Base-by-base conservation (phyloP, 2,329 filamentous ascomycete species). In the Fusarium paranaense region DNA sequence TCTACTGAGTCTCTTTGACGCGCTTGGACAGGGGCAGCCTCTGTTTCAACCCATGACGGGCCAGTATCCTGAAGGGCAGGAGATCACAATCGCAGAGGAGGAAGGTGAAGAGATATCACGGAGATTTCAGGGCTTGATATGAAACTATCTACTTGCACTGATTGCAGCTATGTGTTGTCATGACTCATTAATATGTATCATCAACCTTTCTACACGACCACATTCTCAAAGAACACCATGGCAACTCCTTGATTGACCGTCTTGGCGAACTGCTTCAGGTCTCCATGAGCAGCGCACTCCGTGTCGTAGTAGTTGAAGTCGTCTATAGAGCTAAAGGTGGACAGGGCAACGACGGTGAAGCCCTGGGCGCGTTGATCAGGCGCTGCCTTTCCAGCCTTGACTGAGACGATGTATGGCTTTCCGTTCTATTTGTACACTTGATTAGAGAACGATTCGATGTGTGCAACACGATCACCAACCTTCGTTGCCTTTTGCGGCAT, bases 271-370 rank as follows among this genome's bases (percentile, higher is more conserved):
- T 45, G 62, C 66, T 79, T 82, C 11, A 84, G 67, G 35, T 82
- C 77, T 1, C 74, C 73, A 35, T 83, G 82, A 0, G 81, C 80
- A 0, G 74, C 68, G 42, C 81, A 83, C 38, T 80, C 84, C 3
- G 84, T 85, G 74, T 92, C 90, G 77, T 92, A 92, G 76, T 87
- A 92, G 18, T 87, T 83, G 85, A 92, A 89, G 64, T 92, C 90
- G 4, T 89, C 89, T 25, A 86, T 74, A 1, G 85, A 89, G 3
- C 84, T 83, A 71, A 92, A 92, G 0, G 86, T 86, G 2, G 88
- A 90, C 60, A 89, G 85, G 0, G 87, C 88, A 1, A 87, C 85
- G 42, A 92, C 66, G 2, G 87, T 92, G 81, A 85, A 91, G 5
- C 90, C 90, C 73, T 91, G 86, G 66, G 83, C 87, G 5, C 90